Base-by-base conservation (phyloP, 225 moss, liverwort and hornwort species). In the Sphagnum contortum region DNA sequence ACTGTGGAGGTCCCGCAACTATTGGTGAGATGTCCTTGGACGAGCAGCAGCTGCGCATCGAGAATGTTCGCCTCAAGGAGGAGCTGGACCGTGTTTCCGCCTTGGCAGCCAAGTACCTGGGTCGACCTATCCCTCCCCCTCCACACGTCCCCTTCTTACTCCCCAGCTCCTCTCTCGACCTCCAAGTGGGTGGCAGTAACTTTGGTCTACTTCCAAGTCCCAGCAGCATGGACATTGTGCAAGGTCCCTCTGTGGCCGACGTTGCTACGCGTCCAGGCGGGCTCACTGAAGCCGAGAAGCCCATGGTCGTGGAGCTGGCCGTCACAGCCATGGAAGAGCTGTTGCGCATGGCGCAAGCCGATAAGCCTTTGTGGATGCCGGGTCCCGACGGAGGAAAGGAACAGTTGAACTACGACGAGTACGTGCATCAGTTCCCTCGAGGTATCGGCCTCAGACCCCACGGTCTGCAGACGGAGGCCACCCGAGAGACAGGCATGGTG, bases 1-100 rank as follows among this genome's bases (percentile, higher is more conserved):
- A 80, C n/a, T 83, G 83, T 12, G 83, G 83, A 0, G 83, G 83
- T 5, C 76, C 80, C 0, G 66, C 80, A 2, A 65, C 79, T 2
- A 72, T 79, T 57, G 79, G 70, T 3, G 83, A 83, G 57, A 79
- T 83, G 73, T 76, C 83, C 2, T 79, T 76, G 13, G 83, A 83
- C 12, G 83, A 83, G 51, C 83, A 80, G 44, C 80, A 79, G 64
- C 50, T 80, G 51, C 83, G 83, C 8, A 50, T 76, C 0, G 83
- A 83, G 5, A 83, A 83, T 74, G 73, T 65, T 0, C 73, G 83
- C 4, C 53, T 80, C 2, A 79, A 76, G 51, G 79, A 79, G 12
- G 83, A 83, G 83, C 62, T 79, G 5, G 83, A 83, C 44, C 71
- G 83, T 2, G 74, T 83, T 5, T 72, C 80, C 0, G 66, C 69